Evolutionary conservation across 2,329 filamentous ascomycete genomes (phyloP).

Genomic region (Pochonia chlamydosporia): DNA sequence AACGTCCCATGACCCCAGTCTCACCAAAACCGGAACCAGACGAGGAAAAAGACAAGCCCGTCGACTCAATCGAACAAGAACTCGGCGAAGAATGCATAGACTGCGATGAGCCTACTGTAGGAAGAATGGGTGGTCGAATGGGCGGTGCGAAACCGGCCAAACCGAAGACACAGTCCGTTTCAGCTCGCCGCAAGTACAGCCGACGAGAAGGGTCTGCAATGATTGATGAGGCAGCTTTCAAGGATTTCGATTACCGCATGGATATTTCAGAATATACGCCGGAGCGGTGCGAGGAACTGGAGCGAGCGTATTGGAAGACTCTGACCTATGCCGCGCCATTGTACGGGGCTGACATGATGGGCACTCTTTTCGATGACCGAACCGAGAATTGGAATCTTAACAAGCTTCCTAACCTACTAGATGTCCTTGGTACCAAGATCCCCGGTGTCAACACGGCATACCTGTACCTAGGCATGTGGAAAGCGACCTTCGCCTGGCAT

Average conservation of each 20-base stretch:
- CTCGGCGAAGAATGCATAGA: constrained; percentile 35
- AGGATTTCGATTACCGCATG: constrained; percentile 85
- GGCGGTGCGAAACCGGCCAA: constrained; percentile 45
- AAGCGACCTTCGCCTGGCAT: constrained; percentile 98
- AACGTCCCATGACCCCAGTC: constrained; percentile 53
- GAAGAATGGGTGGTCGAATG: constrained; percentile 36
- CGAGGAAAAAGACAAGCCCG: constrained; percentile 25
- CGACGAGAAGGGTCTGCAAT: constrained; percentile 69
- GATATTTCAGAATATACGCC: constrained; percentile 82
- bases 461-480: constrained; percentile 98
- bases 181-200: constrained; percentile 82
- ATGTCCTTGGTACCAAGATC: constrained; percentile 90
- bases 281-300: constrained; percentile 89
- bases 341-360: constrained; percentile 95
- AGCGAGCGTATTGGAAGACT: constrained; percentile 95
- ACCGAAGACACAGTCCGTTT: constrained; percentile 66
- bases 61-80: constrained; percentile 47
- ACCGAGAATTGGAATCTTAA: constrained; percentile 90
- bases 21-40: constrained; percentile 40
- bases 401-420: constrained; percentile 86
- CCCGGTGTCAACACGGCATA: constrained; percentile 98
- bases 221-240: constrained; percentile 86
- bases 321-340: constrained; percentile 90
- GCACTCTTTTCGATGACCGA: constrained; percentile 84
- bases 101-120: constrained; percentile 32